Percentiles rank a stretch among this genome's conserved stretches.
phyloP scores from a whole-genome alignment of 495 filamentous ascomycete species.

The Pseudomonodictys pantanalensis region DNA sequence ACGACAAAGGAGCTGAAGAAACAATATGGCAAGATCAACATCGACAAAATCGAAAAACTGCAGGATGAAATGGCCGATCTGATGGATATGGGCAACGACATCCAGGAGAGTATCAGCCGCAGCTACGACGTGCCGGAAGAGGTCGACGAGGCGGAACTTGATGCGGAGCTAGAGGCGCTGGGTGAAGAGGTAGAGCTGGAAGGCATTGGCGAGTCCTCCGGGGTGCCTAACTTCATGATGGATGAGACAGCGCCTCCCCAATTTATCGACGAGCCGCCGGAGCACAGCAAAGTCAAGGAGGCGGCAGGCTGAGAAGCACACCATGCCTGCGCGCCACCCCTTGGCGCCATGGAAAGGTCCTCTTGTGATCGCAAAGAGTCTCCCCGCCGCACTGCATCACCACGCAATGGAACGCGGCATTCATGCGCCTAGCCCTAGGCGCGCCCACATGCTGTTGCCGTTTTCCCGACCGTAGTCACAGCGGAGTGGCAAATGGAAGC shows the following conservation, averaged over 20 bases:
- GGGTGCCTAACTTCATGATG: conserved; percentile 80
- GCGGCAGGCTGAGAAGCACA: conserved; percentile 61
- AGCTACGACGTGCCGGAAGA: conserved; percentile 97
- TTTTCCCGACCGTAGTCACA: not conserved
- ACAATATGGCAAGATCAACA: conserved; percentile 95
- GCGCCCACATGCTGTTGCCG: not conserved
- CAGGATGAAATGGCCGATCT: conserved; percentile 99
- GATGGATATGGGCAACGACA: conserved; percentile 97
- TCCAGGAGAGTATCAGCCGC: conserved; percentile 90
- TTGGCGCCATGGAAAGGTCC: not conserved
- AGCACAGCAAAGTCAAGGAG: conserved; percentile 75
- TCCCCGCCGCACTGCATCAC: not conserved
- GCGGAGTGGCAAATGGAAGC: conserved; percentile 2
- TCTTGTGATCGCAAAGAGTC: not conserved
- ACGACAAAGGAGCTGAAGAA: conserved; percentile 91
- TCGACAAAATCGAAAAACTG: conserved; percentile 95
- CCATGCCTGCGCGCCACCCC: not conserved
- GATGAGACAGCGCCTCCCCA: conserved; percentile 76
- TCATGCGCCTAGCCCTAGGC: not conserved
- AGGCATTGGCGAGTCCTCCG: conserved; percentile 55
- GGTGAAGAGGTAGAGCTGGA: conserved; percentile 82
- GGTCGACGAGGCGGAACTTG: conserved; percentile 95
- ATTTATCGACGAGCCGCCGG: conserved; percentile 69
- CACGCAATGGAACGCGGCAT: not conserved
- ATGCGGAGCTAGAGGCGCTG: conserved; percentile 92